Base-by-base conservation (phyloP, 2,329 filamentous ascomycete species). In the Dactylonectria macrodidyma region DNA sequence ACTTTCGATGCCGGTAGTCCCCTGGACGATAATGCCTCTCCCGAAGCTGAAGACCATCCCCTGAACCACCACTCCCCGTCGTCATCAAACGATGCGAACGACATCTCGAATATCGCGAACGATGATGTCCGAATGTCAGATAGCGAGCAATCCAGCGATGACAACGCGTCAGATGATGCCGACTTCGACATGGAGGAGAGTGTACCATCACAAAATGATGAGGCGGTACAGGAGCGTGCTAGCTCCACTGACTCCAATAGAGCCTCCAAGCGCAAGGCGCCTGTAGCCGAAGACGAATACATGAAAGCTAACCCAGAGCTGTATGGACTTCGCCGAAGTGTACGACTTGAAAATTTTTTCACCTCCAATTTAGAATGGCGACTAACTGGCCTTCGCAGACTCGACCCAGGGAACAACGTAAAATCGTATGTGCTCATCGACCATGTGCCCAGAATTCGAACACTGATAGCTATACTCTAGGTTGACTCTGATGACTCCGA, bases 251-350 rank as follows among this genome's bases (percentile, higher is more conserved):
- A 91, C 75, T 93, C 92, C 50, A 88, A 87, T 70, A 88, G 90
- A 78, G 88, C 88, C 57, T 82, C 87, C 68, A 97, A 97, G 86
- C 92, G 95, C 82, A 92, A 93, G 83, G 82, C 86, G 72, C 80
- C 86, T 78, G 79, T 89, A 44, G 90, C 92, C 59, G 93, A 96
- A 75, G 92, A 96, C 66, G 91, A 95, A 54, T 95, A 91, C 78
- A 97, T 98, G 75, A 89, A 92, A 76, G 93, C 94, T 78, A 97
- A 99, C 77, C 96, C 96, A 51, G 95, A 97, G 82, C 86, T 99
- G 9, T 99, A 98, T 84, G 96, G 96, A 55, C 87, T 99, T 73
- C 91, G 96, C 75, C 90, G 96, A 84, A 99, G 96, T 85, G 95
- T 96, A 91, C 70, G 92, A 82, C 59, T n/a, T 68, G 72, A 74